phyloP scores from a whole-genome alignment of 371 early-diverging fungal species.

The Basidiobolus meristosporus region DNA sequence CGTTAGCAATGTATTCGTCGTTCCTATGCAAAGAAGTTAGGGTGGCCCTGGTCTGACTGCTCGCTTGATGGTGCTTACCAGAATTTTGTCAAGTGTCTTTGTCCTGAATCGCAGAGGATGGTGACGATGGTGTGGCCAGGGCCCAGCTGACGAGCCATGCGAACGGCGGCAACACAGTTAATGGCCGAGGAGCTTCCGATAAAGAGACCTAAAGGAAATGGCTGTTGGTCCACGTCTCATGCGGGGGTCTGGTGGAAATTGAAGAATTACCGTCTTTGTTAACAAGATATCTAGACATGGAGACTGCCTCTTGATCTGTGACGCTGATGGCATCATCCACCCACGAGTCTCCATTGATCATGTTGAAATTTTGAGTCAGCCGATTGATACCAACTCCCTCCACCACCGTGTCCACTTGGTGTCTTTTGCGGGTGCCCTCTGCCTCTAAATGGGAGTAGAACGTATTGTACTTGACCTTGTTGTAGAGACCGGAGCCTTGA shows the following conservation, averaged over 20 bases:
- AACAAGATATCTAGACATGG: slow-evolving; percentile 77
- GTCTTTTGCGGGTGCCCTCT: slow-evolving; percentile 78
- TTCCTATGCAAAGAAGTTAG: too few species aligned
- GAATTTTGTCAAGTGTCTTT: slow-evolving; percentile 67
- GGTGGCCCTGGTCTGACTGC: too few species aligned
- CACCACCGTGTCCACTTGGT: slow-evolving; percentile 91
- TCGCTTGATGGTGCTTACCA: slow-evolving; percentile 25
- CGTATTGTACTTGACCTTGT: slow-evolving; percentile 76
- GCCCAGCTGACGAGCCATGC: slow-evolving; percentile 43
- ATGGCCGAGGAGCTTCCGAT: slow-evolving; percentile 83
- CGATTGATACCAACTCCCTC: slow-evolving; percentile 94
- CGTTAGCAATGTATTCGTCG: too few species aligned
- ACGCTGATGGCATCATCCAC: slow-evolving; percentile 79
- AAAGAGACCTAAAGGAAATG: slow-evolving; percentile 35
- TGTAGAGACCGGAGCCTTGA: slow-evolving; percentile 77
- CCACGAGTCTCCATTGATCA: slow-evolving; percentile 15
- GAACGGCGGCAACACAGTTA: slow-evolving; percentile 76
- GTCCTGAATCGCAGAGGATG: slow-evolving; percentile 63
- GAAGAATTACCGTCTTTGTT: slow-evolving; percentile 42
- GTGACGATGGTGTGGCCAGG: slow-evolving; percentile 73
- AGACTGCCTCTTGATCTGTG: slow-evolving; percentile 74
- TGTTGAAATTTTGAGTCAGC: slow-evolving; percentile 65
- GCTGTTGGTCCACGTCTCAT: neutral
- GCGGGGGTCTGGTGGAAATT: neutral
- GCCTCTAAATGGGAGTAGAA: slow-evolving; percentile 76